Base-by-base conservation (phyloP, 352 stramenopile species). In the Phytopythium boreale region DNA sequence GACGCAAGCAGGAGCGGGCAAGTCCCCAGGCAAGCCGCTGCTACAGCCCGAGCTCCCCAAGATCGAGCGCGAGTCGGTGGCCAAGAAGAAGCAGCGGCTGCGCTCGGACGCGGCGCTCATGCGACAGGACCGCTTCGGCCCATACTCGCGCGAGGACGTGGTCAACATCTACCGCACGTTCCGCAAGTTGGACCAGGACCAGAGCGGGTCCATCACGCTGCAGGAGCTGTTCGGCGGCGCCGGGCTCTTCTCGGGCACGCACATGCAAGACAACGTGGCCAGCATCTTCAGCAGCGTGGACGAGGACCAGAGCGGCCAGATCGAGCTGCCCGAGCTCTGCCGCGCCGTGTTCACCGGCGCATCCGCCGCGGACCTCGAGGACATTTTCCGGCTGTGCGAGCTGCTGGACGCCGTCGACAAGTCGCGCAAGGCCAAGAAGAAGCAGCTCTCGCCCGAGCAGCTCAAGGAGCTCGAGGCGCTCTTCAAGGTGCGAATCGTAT, bases 241-340 rank as follows among this genome's bases (percentile, higher is more conserved):
- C 1, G 80, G 77, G 15, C 67, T 90, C 19, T 89, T 90, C 63
- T 71, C 77, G 0, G 81, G 82, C 11, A 79, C 75, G 2, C 74
- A 90, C 24, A 72, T 91, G 67, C 80, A 87, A 20, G 79, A 90
- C 20, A 90, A 90, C 34, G 67, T 91, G 2, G 77, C 78, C 53
- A 84, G 85, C 31, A 89, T 94, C 55, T 94, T 94, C 68, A 84
- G 72, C 60, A 88, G 80, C 43, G 80, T 94, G 56, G 85, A 94
- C 67, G 68, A 76, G 43, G 83, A 94, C 63, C 74, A 89, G 20
- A 94, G 84, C 63, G 85, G 85, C 22, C 75, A 84, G 26, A 88
- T 94, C 49, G 85, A 94, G 44, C 68, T 94, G 26, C 64, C 71
- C 1, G 85, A 94, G 57, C 76, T 91, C 6, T 82, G 71, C 20